These are phyloP conservation scores for Acacia concinna DNA, from an alignment of 331 rosid species.

Conservation along the genomic window DNA sequence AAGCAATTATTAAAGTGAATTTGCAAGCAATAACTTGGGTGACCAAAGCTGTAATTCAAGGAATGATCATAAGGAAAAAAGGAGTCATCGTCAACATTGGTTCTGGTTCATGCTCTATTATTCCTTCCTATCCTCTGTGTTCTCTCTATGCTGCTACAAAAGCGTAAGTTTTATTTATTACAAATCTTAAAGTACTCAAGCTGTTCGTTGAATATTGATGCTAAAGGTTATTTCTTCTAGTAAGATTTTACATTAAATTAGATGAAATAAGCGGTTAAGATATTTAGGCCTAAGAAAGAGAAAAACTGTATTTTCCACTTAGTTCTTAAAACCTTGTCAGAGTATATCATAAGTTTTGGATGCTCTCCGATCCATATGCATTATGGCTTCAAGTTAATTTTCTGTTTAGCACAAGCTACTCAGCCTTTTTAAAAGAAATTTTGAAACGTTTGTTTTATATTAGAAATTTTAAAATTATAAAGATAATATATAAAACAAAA, in stretches of 20 bases:
- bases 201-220: not conserved
- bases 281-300: not conserved
- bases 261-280: not conserved
- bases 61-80: conserved; percentile 40
- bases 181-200: not conserved
- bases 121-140: conserved; percentile 45
- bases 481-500: not conserved
- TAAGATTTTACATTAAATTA: not conserved
- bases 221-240: not conserved
- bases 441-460: too few relatives aligned
- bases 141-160: conserved; percentile 44
- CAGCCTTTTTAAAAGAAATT: too few relatives aligned
- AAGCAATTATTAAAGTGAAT: conserved; percentile 36
- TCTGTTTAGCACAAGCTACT: too few relatives aligned
- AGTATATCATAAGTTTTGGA: not conserved
- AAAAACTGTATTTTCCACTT: not conserved
- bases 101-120: conserved; percentile 38
- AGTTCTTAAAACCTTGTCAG: not conserved
- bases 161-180: conserved; percentile 26
- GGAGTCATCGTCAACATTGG: conserved; percentile 44
- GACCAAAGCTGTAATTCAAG: conserved; percentile 37
- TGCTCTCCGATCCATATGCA: not conserved
- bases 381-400: not conserved
- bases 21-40: conserved; percentile 35
- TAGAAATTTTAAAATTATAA: not conserved